phyloP scores from a whole-genome alignment of 495 filamentous ascomycete species.

The Penicillium ochrochloron region DNA sequence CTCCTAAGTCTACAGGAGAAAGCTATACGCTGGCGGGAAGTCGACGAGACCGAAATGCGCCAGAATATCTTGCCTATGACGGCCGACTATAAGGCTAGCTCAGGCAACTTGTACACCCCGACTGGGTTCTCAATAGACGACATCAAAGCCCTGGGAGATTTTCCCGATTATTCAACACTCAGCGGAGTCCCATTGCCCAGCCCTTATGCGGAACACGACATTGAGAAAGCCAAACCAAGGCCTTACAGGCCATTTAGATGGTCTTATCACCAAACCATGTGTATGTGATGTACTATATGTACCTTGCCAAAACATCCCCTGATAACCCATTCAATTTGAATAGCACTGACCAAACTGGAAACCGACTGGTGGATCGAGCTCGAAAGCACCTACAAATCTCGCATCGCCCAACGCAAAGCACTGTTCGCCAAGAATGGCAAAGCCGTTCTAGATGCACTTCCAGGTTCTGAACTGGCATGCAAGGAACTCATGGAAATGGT shows the following conservation, averaged over 20 bases:
- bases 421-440: slow-evolving; percentile 69
- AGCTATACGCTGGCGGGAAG: slow-evolving; percentile 29
- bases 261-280: slow-evolving; percentile 94
- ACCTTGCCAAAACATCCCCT: not conserved
- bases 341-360: slow-evolving; percentile 81
- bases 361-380: slow-evolving; percentile 92
- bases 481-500: slow-evolving; percentile 93
- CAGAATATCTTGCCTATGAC: slow-evolving; percentile 49
- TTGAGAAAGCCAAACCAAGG: slow-evolving; percentile 66
- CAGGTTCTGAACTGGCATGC: slow-evolving; percentile 79
- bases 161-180: slow-evolving; percentile 79
- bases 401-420: slow-evolving; percentile 73
- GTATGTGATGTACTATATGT: slow-evolving; percentile 52
- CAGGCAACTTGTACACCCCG: slow-evolving; percentile 53
- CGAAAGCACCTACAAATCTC: slow-evolving; percentile 71
- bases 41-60: slow-evolving; percentile 39
- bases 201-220: slow-evolving; percentile 67
- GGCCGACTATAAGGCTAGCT: slow-evolving; percentile 44
- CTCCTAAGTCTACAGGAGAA: slow-evolving; percentile 42
- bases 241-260: slow-evolving; percentile 84
- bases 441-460: slow-evolving; percentile 68
- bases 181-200: slow-evolving; percentile 78
- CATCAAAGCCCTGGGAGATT: slow-evolving; percentile 74
- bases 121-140: slow-evolving; percentile 70
- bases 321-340: not conserved